Conservation (phyloP, 2,329 filamentous ascomycete genomes). For the Graphiopsis chlorocephala region DNA sequence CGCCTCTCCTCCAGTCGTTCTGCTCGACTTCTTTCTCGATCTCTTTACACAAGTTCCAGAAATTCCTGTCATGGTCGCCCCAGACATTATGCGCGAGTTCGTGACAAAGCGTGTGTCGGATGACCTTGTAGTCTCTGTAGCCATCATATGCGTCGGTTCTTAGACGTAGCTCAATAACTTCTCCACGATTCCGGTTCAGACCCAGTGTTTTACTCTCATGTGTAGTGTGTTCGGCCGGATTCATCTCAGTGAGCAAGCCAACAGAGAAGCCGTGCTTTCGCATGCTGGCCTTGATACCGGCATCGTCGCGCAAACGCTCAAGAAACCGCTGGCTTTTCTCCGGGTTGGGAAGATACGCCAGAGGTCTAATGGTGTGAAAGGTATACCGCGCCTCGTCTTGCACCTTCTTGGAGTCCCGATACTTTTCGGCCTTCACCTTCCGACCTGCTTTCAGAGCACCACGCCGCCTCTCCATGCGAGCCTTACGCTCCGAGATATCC, state of each 20-base stretch:
- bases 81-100: slow-evolving; percentile 92
- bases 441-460: slow-evolving; percentile 40
- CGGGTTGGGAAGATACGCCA: slow-evolving; percentile 74
- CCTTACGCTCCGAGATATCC: slow-evolving; percentile 50
- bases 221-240: slow-evolving; percentile 78
- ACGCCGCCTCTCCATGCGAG: slow-evolving; percentile 44
- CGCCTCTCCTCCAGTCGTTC: slow-evolving; percentile 74
- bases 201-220: slow-evolving; percentile 81
- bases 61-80: slow-evolving; percentile 76
- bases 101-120: slow-evolving; percentile 89
- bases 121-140: slow-evolving; percentile 87
- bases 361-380: slow-evolving; percentile 72
- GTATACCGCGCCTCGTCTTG: slow-evolving; percentile 69
- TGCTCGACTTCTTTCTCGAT: slow-evolving; percentile 83
- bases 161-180: slow-evolving; percentile 85
- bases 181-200: slow-evolving; percentile 80
- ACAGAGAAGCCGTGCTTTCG: slow-evolving; percentile 79
- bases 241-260: slow-evolving; percentile 89
- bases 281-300: slow-evolving; percentile 84
- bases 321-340: slow-evolving; percentile 70
- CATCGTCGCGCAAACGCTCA: slow-evolving; percentile 72
- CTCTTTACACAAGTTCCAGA: slow-evolving; percentile 84
- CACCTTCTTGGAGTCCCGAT: slow-evolving; percentile 46
- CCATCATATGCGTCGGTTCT: slow-evolving; percentile 94
- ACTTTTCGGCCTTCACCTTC: slow-evolving; percentile 31